Base-by-base conservation (phyloP, 768 basidiomycete species). In the Serendipita sp. region DNA sequence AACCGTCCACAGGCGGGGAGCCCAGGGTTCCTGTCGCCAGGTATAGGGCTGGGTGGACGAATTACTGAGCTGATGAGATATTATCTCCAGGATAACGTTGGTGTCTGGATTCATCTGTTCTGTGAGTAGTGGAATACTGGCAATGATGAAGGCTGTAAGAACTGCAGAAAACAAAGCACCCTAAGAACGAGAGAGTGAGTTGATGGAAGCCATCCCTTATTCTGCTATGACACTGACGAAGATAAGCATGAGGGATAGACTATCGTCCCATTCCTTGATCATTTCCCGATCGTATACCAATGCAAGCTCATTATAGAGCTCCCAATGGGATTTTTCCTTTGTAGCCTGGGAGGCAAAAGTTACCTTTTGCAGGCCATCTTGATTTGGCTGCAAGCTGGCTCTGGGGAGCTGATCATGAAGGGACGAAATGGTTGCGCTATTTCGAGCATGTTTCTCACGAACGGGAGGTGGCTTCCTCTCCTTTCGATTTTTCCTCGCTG, bases 341-440 rank as follows among this genome's bases (percentile, higher is more conserved):
- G 37, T 40, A 6, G 2, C 5, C 5, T 40, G 37, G 13, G 37
- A 13, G 6, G 5, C 6, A 40, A 40, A 40, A 13, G 37, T 6
- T 40, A 40, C 37, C 13, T 40, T 40, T 40, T 40, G 34, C 46
- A 62, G 37, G 43, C 64, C 43, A 64, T 66, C 23, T 66, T 66
- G 15, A 62, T 66, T 50, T 53, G 45, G 8, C 65, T 66, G 29
- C 63, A 70, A 6, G 37, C 37, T 40, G 6, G 37, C 37, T 40
- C 13, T 40, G 37, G 37, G 5, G 13, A 13, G 37, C 13, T 40
- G 37, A 6, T 13, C 37, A 40, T 6, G 13, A 13, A 13, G 6
- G 6, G 6, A 23, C 23, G 23, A 23, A 23, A 23, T 1, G 23
- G 23, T 23, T 23, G 23, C 23, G 23, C 23, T 23, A 23, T 23